These are phyloP conservation scores for Suhomyces taliae DNA, from an alignment of 1,139 yeast species.

Conservation along the genomic window DNA sequence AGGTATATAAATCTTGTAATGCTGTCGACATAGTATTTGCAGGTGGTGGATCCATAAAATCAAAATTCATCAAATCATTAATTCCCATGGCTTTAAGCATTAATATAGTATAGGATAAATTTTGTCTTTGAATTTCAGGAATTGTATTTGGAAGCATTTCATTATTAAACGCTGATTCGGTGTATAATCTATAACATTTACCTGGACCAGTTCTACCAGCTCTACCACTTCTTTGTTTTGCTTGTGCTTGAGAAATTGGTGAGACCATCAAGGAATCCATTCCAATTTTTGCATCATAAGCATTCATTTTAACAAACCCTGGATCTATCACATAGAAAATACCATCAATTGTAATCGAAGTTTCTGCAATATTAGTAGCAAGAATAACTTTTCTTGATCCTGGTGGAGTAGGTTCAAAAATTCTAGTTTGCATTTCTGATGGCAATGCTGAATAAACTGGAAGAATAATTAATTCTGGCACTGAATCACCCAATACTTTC, in stretches of 20 bases:
- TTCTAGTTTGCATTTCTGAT: constrained; percentile 67
- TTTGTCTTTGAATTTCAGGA: constrained; percentile 93
- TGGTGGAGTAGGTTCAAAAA: constrained; percentile 72
- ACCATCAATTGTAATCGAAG: constrained; percentile 76
- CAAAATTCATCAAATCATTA: constrained; percentile 73
- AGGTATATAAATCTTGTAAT: constrained; percentile 75
- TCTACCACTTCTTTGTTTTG: constrained; percentile 79
- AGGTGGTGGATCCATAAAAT: constrained; percentile 95
- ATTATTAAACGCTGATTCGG: constrained; percentile 61
- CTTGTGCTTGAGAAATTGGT: constrained; percentile 82
- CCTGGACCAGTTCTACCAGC: constrained; percentile 92
- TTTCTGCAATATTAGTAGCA: constrained; percentile 72
- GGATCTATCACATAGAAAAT: constrained; percentile 77
- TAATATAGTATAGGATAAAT: constrained; percentile 78
- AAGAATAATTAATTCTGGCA: constrained; percentile 69
- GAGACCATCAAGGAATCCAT: constrained; percentile 74
- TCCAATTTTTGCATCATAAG: constrained; percentile 72
- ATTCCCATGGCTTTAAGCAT: constrained; percentile 97
- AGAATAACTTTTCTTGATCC: constrained; percentile 72
- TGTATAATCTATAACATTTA: constrained; percentile 71
- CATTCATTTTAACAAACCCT: constrained; percentile 77
- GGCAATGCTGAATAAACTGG: constrained; percentile 87
- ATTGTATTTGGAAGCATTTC: constrained; percentile 86
- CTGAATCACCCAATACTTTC: constrained; percentile 61
- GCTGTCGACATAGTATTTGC: constrained; percentile 73